Evolutionary conservation across 2,329 filamentous ascomycete genomes (phyloP).

Genomic region (Trichophyton benhamiae): DNA sequence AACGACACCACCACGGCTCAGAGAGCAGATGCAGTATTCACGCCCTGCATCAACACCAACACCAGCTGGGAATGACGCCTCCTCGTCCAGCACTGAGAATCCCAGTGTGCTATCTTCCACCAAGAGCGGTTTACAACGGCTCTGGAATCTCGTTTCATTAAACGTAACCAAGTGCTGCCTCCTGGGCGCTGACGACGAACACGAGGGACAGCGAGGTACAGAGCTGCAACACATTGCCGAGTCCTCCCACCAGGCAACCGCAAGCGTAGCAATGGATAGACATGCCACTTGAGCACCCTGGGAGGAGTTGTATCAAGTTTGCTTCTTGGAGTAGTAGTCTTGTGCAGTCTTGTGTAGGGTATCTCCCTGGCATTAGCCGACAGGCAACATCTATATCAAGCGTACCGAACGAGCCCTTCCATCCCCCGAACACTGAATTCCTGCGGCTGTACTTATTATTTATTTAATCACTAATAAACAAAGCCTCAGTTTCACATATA

Average conservation of each 20-base stretch:
- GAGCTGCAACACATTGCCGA: neutral
- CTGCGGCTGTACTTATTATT: neutral
- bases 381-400: neutral
- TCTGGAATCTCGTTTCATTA: constrained; percentile 1
- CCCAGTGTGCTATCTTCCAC: neutral
- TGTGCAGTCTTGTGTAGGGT: neutral
- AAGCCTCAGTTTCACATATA: constrained; percentile 1
- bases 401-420: neutral
- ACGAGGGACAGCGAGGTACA: neutral
- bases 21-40: neutral
- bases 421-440: neutral
- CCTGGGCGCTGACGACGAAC: constrained; percentile 1
- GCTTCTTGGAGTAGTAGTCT: neutral
- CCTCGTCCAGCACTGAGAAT: neutral
- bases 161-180: neutral
- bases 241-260: neutral
- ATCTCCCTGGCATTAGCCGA: neutral
- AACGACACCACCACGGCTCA: neutral
- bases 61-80: neutral
- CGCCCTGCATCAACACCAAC: neutral
- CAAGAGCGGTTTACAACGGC: neutral
- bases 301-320: neutral
- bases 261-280: neutral
- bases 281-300: neutral
- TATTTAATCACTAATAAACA: neutral